Evolutionary conservation across 2,329 filamentous ascomycete species (phyloP).

Genomic region (Lachnellula suecica): DNA sequence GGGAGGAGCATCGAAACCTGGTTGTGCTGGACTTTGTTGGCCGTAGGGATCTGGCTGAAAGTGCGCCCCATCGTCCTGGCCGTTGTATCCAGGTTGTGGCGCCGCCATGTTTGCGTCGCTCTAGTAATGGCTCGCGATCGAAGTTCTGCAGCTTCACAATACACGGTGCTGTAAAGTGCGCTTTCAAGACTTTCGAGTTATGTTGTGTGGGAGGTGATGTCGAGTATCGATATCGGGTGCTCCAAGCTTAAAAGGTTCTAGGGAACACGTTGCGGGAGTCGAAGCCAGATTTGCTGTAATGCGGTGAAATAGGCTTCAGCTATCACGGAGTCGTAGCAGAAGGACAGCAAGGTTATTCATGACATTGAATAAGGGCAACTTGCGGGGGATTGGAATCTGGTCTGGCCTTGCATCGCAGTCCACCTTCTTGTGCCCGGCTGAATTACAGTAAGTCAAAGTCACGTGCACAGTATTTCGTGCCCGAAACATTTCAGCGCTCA

Average conservation of each 20-base stretch:
- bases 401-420: constrained; percentile 1
- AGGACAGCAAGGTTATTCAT: constrained; percentile 18
- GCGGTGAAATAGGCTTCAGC: constrained; percentile 11
- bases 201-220: constrained; percentile 11
- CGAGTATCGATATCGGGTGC: constrained; percentile 11
- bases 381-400: constrained; percentile 9
- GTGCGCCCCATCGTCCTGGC: constrained; percentile 37
- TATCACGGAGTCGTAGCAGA: constrained; percentile 7
- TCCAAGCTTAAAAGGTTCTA: constrained; percentile 16
- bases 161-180: constrained; percentile 8
- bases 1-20: constrained; percentile 30
- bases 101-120: constrained; percentile 41
- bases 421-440: background rate
- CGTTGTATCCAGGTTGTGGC: constrained; percentile 50
- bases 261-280: constrained; percentile 30
- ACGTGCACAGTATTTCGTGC: too few relatives aligned
- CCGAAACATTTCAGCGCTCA: background rate
- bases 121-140: background rate
- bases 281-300: constrained; percentile 10
- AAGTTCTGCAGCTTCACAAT: constrained; percentile 1
- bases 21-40: constrained; percentile 39
- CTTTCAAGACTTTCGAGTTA: background rate
- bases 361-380: constrained; percentile 14
- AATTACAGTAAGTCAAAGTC: background rate
- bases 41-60: constrained; percentile 47